phyloP scores from a whole-genome alignment of 306 rosid genomes.

The Prunus salicina region DNA sequence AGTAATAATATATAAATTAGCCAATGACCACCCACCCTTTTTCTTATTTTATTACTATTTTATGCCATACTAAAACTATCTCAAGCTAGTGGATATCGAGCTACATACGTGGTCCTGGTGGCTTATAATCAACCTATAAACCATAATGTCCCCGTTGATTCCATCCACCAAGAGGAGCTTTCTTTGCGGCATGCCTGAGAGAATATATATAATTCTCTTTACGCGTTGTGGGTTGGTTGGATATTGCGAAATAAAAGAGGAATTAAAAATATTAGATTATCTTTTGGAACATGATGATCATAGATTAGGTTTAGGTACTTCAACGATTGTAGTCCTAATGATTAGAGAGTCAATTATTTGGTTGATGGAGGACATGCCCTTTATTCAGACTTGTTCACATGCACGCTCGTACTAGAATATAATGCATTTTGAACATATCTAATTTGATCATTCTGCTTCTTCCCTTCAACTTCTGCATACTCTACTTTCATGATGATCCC shows the following conservation, averaged over 20 bases:
- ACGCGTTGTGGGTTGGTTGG: conserved; percentile 10
- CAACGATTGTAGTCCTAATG: conserved; percentile 30
- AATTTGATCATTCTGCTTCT: too few relatives aligned
- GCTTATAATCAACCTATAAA: not conserved
- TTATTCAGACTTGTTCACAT: not conserved
- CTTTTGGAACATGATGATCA: conserved; percentile 2
- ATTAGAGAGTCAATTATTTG: conserved; percentile 50
- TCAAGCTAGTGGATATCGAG: not conserved
- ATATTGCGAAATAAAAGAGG: not conserved
- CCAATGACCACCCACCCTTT: not conserved
- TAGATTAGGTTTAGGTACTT: conserved; percentile 12
- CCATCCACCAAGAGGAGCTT: conserved; percentile 17
- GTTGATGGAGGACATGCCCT: conserved; percentile 17
- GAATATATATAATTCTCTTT: not conserved
- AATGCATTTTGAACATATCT: not conserved
- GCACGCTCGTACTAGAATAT: not conserved
- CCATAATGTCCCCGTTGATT: conserved; percentile 4
- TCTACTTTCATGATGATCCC: too few relatives aligned
- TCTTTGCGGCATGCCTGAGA: conserved; percentile 21
- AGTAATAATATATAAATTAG: not conserved
- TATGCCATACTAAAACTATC: not conserved
- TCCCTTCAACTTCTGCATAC: too few relatives aligned
- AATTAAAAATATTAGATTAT: too few relatives aligned
- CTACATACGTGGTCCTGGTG: not conserved
- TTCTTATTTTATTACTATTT: not conserved